A percentile compares a stretch with the other conserved stretches of the same genome.
phyloP scores from a whole-genome alignment of 2,329 filamentous ascomycete species.

The Fusarium sublunatum region DNA sequence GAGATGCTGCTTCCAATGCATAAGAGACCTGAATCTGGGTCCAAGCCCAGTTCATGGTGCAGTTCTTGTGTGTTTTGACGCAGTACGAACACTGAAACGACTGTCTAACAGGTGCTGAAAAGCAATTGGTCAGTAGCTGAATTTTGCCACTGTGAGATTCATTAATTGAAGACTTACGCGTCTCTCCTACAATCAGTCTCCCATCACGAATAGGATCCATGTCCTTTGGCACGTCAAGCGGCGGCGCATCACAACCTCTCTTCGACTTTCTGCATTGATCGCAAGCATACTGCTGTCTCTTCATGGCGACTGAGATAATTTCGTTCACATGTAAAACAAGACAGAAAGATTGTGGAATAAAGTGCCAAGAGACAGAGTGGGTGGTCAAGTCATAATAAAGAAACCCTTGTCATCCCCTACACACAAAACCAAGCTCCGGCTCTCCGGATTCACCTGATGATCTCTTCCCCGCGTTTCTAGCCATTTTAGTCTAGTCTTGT shows the following conservation, averaged over 20 bases:
- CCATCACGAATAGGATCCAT: conserved; percentile 14
- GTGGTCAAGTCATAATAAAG: not conserved
- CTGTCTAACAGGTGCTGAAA: conserved; percentile 7
- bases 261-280: conserved; percentile 29
- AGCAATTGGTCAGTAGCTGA: not conserved
- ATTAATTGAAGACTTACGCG: not conserved
- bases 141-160: not conserved
- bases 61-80: conserved; percentile 46
- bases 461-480: conserved; percentile 23
- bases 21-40: conserved; percentile 19
- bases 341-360: conserved; percentile 1
- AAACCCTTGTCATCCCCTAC: not conserved
- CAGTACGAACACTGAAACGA: conserved; percentile 47
- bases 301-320: conserved; percentile 2
- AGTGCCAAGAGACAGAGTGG: not conserved
- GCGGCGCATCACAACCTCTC: conserved; percentile 23
- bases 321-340: not conserved
- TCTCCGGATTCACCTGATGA: conserved; percentile 19
- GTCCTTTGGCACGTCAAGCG: conserved; percentile 8
- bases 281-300: conserved; percentile 28
- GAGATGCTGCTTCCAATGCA: conserved; percentile 13
- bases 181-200: conserved; percentile 27
- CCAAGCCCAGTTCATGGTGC: conserved; percentile 46
- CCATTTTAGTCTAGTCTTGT: conserved; percentile 15
- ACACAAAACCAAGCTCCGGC: conserved; percentile 13